Base-by-base conservation (phyloP, 768 basidiomycete genomes). In the Glaciozyma martinii region DNA sequence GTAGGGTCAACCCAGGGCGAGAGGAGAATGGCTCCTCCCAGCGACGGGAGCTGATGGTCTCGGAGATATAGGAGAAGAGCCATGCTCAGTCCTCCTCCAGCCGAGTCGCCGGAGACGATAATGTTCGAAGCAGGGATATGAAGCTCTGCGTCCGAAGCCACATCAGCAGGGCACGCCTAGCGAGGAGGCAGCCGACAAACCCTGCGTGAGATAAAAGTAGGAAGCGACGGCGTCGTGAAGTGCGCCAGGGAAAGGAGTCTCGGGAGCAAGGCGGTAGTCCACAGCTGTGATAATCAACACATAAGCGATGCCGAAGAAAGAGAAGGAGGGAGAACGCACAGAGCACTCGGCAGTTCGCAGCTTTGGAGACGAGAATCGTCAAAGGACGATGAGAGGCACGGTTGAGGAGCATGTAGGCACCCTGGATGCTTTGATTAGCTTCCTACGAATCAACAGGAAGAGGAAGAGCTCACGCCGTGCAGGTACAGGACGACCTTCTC, bases 221-320 rank as follows among this genome's bases (percentile, higher is more conserved):
- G 86, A 88, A 55, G 80, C 82, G 59, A 91, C 89, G 21, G 85
- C 87, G 72, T 98, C 93, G 67, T 85, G 84, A 12, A 87, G 76
- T 42, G 90, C 88, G 0, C 90, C 88, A 0, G 94, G 94, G 75
- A 95, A 98, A 46, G 82, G 81, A 3, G 90, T 90, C 76, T 97
- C 93, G 1, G 94, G 94, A 0, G 93, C 91, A 25, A 98, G 80
- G 15, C 94, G 88, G 76, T 98, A 98, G 75, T 94, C 89, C 66
- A 98, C 79, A 6, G 91, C 81, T 95, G 44, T 9, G 7, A 18
- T 29, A 25, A 47, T 21, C 3, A 43, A 43, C 9, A 16, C n/a
- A 19, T 47, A 21, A 47, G 46, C 16, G 7, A 13, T 40, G 37
- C 16, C 16, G 19, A 0, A 40, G 23, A 23, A 30, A 8, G 19